Evolutionary conservation across 75 land plant genomes (phyloP).

Genomic region (Picea sitchensis): DNA sequence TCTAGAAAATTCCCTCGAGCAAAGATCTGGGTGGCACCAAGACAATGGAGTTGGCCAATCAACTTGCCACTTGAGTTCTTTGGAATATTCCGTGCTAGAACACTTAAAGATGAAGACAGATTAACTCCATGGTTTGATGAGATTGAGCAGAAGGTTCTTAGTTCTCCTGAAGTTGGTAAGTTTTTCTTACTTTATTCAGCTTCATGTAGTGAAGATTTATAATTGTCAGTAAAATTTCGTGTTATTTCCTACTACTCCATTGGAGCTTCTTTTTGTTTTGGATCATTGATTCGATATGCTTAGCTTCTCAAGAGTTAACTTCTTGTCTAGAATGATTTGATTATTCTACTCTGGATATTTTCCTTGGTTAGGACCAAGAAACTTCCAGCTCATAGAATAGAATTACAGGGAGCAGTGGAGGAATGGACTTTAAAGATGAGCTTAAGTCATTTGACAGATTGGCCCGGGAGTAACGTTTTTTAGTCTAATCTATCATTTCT

Average conservation of each 20-base stretch:
- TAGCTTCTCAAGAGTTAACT: background rate
- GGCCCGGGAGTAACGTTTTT: background rate
- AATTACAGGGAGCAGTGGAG: background rate
- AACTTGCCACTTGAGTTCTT: conserved; percentile 95
- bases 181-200: background rate
- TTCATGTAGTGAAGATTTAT: background rate
- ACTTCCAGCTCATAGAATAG: background rate
- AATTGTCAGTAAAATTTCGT: background rate
- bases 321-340: background rate
- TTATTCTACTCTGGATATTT: background rate
- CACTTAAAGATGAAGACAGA: conserved; percentile 57
- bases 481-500: background rate
- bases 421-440: background rate
- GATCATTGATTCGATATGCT: background rate
- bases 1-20: conserved; percentile 92
- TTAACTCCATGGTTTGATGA: conserved; percentile 89
- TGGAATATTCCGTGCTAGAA: conserved; percentile 83
- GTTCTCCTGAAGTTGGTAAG: conserved; percentile 96
- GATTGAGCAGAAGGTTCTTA: conserved; percentile 93
- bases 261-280: background rate
- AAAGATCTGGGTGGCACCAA: conserved; percentile 95
- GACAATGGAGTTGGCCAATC: conserved; percentile 99
- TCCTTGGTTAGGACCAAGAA: background rate
- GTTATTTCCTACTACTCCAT: background rate
- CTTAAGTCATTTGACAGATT: background rate